Base-by-base conservation (phyloP, 2,329 filamentous ascomycete species). In the Plectosphaerella cucumerina region DNA sequence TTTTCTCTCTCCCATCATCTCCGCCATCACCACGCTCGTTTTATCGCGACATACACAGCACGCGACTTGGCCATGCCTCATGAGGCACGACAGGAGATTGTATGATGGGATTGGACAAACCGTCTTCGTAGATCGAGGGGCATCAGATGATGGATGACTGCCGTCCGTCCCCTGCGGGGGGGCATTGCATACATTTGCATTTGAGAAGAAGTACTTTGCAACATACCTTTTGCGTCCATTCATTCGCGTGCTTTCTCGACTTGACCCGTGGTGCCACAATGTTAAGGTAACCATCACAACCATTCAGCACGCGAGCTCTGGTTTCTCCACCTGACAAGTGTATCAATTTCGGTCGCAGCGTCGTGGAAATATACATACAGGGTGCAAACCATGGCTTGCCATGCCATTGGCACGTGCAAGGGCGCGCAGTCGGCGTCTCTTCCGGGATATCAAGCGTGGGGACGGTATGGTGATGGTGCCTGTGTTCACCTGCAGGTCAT, bases 101-200 rank as follows among this genome's bases (percentile, higher is more conserved):
- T 18, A 33, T 37, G n/a, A 22, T 14, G 21, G 44, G 42, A 47
- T 18, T 4, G 37, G 41, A 48, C 34, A 53, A 35, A 46, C 53
- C 48, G 11, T 55, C 59, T 64, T 62, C 63, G 70, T 72, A 76
- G 75, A 78, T 72, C 69, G 76, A 81, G 77, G 76, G 79, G 71
- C 70, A 74, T 77, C 66, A 77, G 80, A 79, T 75, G 74, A 82
- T 85, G 79, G 81, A 75, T 81, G 81, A 71, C 75, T 76, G 77
- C 71, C 76, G 79, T 81, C 76, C 58, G 64, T 64, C 66, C 69
- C 63, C 26, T 5, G 12, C 26, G 26, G 26, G 26, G n/a, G 26
- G 26, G 12, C 26, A 31, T 31, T 31, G 26, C 26, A 31, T 26
- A 26, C 23, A 31, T 8, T 31, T 11, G 26, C 26, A 31, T 31